Evolutionary conservation across 768 basidiomycete genomes (phyloP), one percentile per base, ranked within the genome.

Genomic region (Hygrocybe punicea): DNA sequence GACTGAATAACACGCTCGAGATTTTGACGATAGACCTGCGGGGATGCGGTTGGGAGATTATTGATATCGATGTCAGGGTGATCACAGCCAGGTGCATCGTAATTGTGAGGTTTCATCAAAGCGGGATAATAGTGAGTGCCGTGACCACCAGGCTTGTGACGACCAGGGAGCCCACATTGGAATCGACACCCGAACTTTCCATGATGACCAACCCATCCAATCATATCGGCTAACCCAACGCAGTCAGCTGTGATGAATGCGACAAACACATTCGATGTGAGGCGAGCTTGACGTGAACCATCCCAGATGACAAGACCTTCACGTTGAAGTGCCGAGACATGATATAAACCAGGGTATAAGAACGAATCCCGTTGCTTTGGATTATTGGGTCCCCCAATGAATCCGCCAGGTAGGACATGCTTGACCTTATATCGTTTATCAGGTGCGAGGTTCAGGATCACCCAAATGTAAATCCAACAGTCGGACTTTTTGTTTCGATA

Each of bases 401-500:
- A 50, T 0, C 58, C 60, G 4, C 61, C 66, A 0, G 67, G 67
- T 10, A 71, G 55, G n/a, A 72, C 66, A 46, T 63, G 51, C 23
- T 55, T 23, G 47, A 66, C 62, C 45, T 64, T 67, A 58, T 70
- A 67, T 4, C 62, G 61, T 14, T 21, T n/a, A 7, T 65, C 51
- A 0, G 71, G 72, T 10, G 48, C 42, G 13, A 65, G 60, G 52
- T 76, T 64, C 4, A 65, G 47, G 13, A 79, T 60, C 6, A 77
- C 56, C 76, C 77, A 79, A 6, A 79, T 71, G 24, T 58, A 69
- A 5, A 79, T 75, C 0, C 44, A 45, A 45, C 44, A 45, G 44
- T 11, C 21, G 14, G 77, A 80, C 33, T 65, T 58, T 60, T 78
- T 78, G 58, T 67, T 66, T 14, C 60, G 61, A 50, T 77, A 79